Conservation (phyloP, 805 yeast species). For the Ogataea trehaloabstinens region DNA sequence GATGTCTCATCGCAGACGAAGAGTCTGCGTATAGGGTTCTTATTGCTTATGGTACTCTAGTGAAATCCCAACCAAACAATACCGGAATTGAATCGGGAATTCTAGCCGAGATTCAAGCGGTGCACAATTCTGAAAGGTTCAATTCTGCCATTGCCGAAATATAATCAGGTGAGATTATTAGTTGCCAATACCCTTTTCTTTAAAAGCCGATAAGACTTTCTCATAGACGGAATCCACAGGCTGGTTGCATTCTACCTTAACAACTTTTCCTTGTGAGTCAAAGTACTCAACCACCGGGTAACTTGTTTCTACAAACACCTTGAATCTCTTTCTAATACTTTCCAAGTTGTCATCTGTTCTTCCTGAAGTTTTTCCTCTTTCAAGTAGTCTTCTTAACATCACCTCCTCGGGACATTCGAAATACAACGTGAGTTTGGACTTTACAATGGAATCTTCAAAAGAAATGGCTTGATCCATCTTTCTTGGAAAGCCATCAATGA, state of each 20-base stretch:
- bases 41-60: constrained; percentile 62
- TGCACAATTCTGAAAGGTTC: constrained; percentile 19
- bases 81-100: constrained; percentile 9
- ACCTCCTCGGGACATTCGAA: constrained; percentile 80
- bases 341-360: constrained; percentile 91
- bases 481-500: constrained; percentile 96
- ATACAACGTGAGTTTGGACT: constrained; percentile 66
- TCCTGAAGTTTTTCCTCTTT: constrained; percentile 94
- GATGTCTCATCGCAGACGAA: constrained; percentile 34
- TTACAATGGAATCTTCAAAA: constrained; percentile 78
- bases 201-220: constrained; percentile 66
- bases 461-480: constrained; percentile 97
- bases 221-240: constrained; percentile 75
- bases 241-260: constrained; percentile 74
- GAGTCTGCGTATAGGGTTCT: constrained; percentile 69
- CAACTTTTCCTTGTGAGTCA: constrained; percentile 70
- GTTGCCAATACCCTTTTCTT: constrained; percentile 35
- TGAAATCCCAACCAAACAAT: constrained; percentile 20
- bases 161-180: constrained; percentile 6
- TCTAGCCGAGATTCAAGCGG: constrained; percentile 8
- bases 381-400: constrained; percentile 80
- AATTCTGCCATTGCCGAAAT: constrained; percentile 21
- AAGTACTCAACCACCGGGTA: constrained; percentile 92
- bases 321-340: constrained; percentile 85
- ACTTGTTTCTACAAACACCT: constrained; percentile 79